phyloP scores from a whole-genome alignment of 2,329 filamentous ascomycete genomes.

The Talaromyces sp. region DNA sequence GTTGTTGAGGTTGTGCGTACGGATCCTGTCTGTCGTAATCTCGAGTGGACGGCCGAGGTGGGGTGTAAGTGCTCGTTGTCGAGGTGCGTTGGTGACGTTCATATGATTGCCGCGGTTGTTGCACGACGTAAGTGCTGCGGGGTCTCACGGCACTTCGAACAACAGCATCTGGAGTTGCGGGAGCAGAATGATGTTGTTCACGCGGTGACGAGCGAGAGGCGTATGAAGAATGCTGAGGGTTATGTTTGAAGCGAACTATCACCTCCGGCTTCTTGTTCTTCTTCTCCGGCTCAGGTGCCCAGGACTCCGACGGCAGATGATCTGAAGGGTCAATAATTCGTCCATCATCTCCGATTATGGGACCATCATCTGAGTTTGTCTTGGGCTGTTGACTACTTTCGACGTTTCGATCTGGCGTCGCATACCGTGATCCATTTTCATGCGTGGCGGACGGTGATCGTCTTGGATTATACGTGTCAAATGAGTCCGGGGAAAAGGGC shows the following conservation, averaged over 20 bases:
- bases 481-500: conserved; percentile 61
- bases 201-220: conserved; percentile 22
- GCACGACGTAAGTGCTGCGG: conserved; percentile 14
- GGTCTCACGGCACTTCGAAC: conserved; percentile 20
- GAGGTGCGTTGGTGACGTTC: conserved; percentile 11
- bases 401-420: conserved; percentile 38
- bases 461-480: conserved; percentile 55
- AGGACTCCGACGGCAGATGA: conserved; percentile 61
- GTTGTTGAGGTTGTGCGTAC: conserved; percentile 23
- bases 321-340: conserved; percentile 64
- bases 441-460: conserved; percentile 30
- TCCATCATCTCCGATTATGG: conserved; percentile 62
- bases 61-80: conserved; percentile 20
- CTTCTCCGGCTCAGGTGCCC: conserved; percentile 63
- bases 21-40: conserved; percentile 24
- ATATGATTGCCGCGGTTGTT: conserved; percentile 10
- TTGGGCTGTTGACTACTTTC: conserved; percentile 38
- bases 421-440: conserved; percentile 35
- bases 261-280: conserved; percentile 51
- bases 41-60: conserved; percentile 23
- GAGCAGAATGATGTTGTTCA: conserved; percentile 24
- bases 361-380: conserved; percentile 45
- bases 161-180: conserved; percentile 29
- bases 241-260: conserved; percentile 46
- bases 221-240: conserved; percentile 27